A percentile compares a stretch with the other conserved stretches of the same genome.
phyloP scores from a whole-genome alignment of 2,329 filamentous ascomycete genomes.

The Alternaria postmessia region DNA sequence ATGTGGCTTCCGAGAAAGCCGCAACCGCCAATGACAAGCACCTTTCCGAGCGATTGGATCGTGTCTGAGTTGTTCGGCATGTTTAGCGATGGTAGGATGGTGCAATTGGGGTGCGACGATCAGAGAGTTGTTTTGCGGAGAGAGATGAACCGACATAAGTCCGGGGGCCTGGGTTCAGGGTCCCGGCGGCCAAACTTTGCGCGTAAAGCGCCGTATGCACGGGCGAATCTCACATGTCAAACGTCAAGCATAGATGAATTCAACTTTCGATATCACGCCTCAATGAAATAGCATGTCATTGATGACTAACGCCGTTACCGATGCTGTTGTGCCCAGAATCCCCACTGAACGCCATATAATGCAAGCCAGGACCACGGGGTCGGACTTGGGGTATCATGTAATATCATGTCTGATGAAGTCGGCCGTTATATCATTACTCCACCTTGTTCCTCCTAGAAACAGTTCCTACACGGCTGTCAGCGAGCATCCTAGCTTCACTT shows the following conservation, averaged over 20 bases:
- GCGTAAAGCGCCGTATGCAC: background rate
- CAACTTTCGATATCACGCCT: background rate
- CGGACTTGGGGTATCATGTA: slow-evolving; percentile 41
- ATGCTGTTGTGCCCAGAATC: slow-evolving; percentile 23
- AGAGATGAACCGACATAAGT: slow-evolving; percentile 16
- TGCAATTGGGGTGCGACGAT: slow-evolving; percentile 19
- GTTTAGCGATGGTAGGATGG: slow-evolving; percentile 16
- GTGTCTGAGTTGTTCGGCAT: slow-evolving; percentile 28
- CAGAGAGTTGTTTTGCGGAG: slow-evolving; percentile 25
- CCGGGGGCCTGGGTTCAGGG: slow-evolving; percentile 22
- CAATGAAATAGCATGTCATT: slow-evolving; percentile 1
- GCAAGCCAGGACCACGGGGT: slow-evolving; percentile 28
- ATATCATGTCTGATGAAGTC: slow-evolving; percentile 29
- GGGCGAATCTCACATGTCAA: background rate
- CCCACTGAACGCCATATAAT: slow-evolving; percentile 33
- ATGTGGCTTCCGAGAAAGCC: slow-evolving; percentile 63
- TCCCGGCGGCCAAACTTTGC: slow-evolving; percentile 8
- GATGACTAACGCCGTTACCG: slow-evolving; percentile 9
- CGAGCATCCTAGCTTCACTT: background rate
- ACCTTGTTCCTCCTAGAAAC: slow-evolving; percentile 26
- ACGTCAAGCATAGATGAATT: background rate
- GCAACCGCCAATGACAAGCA: slow-evolving; percentile 60
- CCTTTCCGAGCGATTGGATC: slow-evolving; percentile 53
- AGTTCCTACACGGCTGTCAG: slow-evolving; percentile 25
- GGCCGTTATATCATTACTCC: slow-evolving; percentile 29